These are phyloP conservation scores for Solanum chilense DNA, from an alignment of 257 asterid genomes.

Conservation along the genomic window DNA sequence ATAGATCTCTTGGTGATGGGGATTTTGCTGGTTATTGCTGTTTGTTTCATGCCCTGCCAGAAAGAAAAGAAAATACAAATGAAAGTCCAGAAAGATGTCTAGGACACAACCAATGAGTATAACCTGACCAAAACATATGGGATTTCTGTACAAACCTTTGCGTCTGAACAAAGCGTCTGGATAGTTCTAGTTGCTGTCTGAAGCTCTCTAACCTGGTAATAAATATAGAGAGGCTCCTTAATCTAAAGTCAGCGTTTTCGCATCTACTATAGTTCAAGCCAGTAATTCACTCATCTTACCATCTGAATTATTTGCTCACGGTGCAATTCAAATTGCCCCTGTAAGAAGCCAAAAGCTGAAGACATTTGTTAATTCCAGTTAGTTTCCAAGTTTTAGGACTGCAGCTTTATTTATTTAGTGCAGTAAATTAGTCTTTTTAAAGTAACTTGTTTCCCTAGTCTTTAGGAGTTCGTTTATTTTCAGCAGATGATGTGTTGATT, in stretches of 20 bases:
- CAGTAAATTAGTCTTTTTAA: too few species aligned
- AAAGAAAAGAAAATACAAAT: slow-evolving; percentile 2
- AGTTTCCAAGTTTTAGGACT: too few species aligned
- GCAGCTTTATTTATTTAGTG: too few species aligned
- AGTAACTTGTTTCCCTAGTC: too few species aligned
- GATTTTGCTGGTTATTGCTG: slow-evolving; percentile 61
- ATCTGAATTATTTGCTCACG: slow-evolving; percentile 47
- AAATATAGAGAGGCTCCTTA: slow-evolving; percentile 1
- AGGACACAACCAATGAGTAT: background rate
- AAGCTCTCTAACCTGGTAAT: slow-evolving; percentile 61
- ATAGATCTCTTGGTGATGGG: slow-evolving; percentile 81
- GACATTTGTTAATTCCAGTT: slow-evolving; percentile 1
- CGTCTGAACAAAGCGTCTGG: slow-evolving; percentile 83
- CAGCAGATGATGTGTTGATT: too few species aligned
- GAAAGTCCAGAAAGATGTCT: background rate
- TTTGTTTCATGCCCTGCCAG: slow-evolving; percentile 64
- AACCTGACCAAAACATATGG: background rate
- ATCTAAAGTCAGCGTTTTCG: background rate
- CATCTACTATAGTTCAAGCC: background rate
- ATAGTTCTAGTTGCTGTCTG: slow-evolving; percentile 85
- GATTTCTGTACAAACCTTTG: slow-evolving; percentile 43
- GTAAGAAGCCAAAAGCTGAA: slow-evolving; percentile 69
- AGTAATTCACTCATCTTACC: slow-evolving; percentile 39
- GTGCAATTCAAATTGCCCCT: slow-evolving; percentile 54
- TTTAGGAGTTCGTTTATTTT: too few species aligned